Conservation (phyloP, 345 rosid genomes). For the Arabidopsis arenosa region DNA sequence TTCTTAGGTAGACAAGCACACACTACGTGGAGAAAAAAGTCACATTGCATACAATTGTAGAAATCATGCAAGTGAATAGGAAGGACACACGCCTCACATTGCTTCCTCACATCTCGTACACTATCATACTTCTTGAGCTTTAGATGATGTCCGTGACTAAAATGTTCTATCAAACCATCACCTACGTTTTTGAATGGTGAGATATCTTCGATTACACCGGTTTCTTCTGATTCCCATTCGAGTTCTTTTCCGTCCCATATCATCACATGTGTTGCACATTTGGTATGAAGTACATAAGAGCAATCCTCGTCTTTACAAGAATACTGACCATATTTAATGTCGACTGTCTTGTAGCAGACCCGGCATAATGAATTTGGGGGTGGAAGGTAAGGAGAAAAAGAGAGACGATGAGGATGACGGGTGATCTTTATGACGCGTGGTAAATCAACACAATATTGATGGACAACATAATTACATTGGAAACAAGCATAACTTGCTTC, state of each 20-base stretch:
- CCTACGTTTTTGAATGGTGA: slow-evolving; percentile 1
- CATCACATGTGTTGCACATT: not conserved
- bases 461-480: slow-evolving; percentile 10
- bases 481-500: slow-evolving; percentile 15
- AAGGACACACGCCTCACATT: not conserved
- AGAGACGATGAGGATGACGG: slow-evolving; percentile 17
- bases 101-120: not conserved
- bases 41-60: slow-evolving; percentile 5
- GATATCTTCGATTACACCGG: not conserved
- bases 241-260: slow-evolving; percentile 16
- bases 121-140: not conserved
- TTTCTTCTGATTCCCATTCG: slow-evolving; percentile 15
- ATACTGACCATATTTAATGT: not conserved
- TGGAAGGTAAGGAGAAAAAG: slow-evolving; percentile 10
- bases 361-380: not conserved
- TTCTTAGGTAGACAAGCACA: not conserved
- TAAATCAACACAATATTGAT: not conserved
- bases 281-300: not conserved
- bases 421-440: slow-evolving; percentile 22
- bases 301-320: not conserved
- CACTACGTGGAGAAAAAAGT: not conserved
- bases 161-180: not conserved
- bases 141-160: slow-evolving; percentile 3
- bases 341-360: not conserved
- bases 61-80: not conserved